Evolutionary conservation across 768 basidiomycete genomes (phyloP).

Genomic region (Mycena latifolia): DNA sequence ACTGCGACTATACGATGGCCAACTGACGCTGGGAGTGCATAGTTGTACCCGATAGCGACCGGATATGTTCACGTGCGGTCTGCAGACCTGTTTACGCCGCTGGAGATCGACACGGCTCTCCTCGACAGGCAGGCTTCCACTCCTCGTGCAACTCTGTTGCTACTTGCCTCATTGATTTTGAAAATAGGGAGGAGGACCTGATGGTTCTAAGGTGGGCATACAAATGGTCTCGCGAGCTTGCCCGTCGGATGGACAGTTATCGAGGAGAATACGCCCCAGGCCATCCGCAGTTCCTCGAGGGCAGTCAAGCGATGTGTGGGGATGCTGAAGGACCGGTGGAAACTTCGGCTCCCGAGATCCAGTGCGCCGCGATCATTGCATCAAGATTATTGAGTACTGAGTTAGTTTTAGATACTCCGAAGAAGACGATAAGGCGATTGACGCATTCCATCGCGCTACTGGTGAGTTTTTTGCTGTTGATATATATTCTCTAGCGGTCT

Average conservation of each 20-base stretch:
- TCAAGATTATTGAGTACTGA: no score
- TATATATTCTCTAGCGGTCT: no score
- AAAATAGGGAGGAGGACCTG: not conserved
- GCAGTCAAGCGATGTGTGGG: no score
- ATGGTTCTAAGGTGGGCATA: constrained; percentile 49
- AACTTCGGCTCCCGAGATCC: no score
- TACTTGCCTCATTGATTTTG: no score
- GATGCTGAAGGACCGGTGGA: no score
- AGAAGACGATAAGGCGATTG: no score
- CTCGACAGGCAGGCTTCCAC: constrained; percentile 40
- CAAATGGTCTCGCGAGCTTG: constrained; percentile 52
- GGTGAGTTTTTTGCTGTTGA: no score
- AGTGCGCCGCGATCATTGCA: no score
- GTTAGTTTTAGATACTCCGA: no score
- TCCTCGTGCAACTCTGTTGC: constrained; percentile 13
- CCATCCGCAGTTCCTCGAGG: not conserved
- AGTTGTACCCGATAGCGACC: constrained; percentile 48
- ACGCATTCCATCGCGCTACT: no score
- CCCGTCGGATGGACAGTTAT: constrained; percentile 49
- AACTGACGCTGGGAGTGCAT: not conserved
- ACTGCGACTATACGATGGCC: not conserved
- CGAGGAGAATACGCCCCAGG: constrained; percentile 20
- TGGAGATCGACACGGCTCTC: constrained; percentile 47
- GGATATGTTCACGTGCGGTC: constrained; percentile 53
- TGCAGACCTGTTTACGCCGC: constrained; percentile 43